Evolutionary conservation across 345 rosid genomes (phyloP).

Genomic region (Geranium brycei): DNA sequence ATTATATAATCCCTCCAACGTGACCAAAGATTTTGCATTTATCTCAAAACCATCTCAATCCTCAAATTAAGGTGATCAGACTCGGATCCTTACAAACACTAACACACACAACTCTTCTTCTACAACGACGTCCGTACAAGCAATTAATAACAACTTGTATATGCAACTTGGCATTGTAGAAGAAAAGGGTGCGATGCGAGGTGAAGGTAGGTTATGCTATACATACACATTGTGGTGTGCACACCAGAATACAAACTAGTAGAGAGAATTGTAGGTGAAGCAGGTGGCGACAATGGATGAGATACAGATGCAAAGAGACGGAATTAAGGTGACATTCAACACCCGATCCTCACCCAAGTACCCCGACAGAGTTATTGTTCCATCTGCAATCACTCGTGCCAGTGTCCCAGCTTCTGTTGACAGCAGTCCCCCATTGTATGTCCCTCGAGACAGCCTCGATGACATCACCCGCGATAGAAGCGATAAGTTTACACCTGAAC

Average conservation of each 20-base stretch:
- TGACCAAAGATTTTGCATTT: no score
- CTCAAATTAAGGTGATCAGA: no score
- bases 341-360: slow-evolving; percentile 60
- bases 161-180: no score
- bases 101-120: no score
- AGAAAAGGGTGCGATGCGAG: no score
- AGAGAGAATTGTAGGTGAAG: slow-evolving; percentile 87
- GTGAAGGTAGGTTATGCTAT: no score
- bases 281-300: slow-evolving; percentile 71
- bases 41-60: no score
- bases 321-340: slow-evolving; percentile 73
- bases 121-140: no score
- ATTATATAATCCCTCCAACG: no score
- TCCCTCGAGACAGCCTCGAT: slow-evolving; percentile 87
- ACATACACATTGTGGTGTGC: no score
- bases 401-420: slow-evolving; percentile 94
- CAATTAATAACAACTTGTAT: no score
- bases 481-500: slow-evolving; percentile 72
- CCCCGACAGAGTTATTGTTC: slow-evolving; percentile 79
- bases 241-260: slow-evolving; percentile 20
- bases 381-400: slow-evolving; percentile 92
- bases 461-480: slow-evolving; percentile 96
- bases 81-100: no score
- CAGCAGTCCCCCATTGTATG: slow-evolving; percentile 90
- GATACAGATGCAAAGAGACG: slow-evolving; percentile 62